phyloP scores from a whole-genome alignment of 495 filamentous ascomycete species.

The Trichoderma asperelloides region DNA sequence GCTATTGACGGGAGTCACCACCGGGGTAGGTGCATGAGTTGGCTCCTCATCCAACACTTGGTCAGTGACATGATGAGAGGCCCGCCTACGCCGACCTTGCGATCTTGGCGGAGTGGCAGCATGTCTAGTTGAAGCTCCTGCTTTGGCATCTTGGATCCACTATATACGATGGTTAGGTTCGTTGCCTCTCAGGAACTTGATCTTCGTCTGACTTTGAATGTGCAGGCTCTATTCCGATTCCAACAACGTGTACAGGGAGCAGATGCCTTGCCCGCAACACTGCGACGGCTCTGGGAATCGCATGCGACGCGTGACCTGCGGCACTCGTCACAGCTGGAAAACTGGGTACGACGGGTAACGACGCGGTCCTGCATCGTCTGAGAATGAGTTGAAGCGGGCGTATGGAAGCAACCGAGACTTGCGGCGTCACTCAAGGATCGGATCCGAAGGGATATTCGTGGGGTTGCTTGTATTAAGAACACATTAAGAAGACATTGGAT shows the following conservation, averaged over 20 bases:
- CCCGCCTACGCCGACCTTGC: background rate
- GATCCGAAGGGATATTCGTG: background rate
- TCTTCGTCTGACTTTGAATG: background rate
- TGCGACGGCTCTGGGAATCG: background rate
- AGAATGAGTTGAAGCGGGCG: background rate
- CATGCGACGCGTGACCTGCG: constrained; percentile 9
- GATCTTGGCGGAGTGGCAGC: background rate
- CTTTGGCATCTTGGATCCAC: background rate
- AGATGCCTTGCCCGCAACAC: background rate
- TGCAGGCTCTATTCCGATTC: background rate
- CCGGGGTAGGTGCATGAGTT: background rate
- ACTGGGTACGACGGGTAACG: constrained; percentile 6
- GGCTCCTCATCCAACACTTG: background rate
- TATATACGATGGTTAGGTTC: background rate
- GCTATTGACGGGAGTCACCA: background rate
- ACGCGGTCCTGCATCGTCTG: background rate
- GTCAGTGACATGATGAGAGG: background rate
- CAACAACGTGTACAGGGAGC: background rate
- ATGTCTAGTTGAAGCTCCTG: background rate
- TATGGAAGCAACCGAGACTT: background rate
- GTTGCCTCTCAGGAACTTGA: background rate
- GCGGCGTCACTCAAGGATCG: background rate
- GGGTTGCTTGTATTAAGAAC: background rate
- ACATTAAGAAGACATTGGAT: background rate
- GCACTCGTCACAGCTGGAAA: constrained; percentile 8